Evolutionary conservation across 2,329 filamentous ascomycete genomes (phyloP).

Genomic region (Penicillium sp.): DNA sequence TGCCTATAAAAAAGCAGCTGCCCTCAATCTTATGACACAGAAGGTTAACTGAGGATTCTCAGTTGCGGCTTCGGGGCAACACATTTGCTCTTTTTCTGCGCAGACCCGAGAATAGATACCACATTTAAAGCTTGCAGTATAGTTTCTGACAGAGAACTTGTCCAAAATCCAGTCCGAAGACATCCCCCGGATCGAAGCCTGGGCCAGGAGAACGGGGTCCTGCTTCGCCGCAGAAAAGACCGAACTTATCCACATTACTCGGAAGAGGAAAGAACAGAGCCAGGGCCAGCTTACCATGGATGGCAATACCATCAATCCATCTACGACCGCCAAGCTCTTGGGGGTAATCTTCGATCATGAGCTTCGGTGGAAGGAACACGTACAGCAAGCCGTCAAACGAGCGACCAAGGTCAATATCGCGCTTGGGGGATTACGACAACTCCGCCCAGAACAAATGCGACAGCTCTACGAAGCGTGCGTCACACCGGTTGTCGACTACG

Average conservation of each 20-base stretch:
- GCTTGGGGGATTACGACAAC: slow-evolving; percentile 14
- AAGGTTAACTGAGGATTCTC: not conserved
- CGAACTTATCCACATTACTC: slow-evolving; percentile 24
- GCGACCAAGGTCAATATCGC: no score
- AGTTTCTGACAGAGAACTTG: no score
- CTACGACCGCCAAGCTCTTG: slow-evolving; percentile 17
- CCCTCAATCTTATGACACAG: not conserved
- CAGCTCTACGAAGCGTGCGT: slow-evolving; percentile 4
- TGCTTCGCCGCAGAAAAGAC: slow-evolving; percentile 13
- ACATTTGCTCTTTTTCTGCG: not conserved
- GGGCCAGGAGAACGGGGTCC: no score
- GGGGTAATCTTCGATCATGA: not conserved
- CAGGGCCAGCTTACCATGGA: slow-evolving; percentile 1
- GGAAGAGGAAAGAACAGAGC: slow-evolving; percentile 12
- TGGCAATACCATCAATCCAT: slow-evolving; percentile 7
- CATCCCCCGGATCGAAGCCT: no score
- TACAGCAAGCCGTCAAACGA: no score
- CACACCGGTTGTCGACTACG: no score
- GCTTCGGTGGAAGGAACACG: no score
- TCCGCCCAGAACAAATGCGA: slow-evolving; percentile 18
- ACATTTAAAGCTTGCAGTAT: no score
- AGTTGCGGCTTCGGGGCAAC: not conserved
- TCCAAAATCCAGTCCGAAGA: no score
- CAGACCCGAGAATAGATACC: not conserved
- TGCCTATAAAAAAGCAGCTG: not conserved